Conservation (phyloP, 257 asterid species). For the Gardenia jasminoides region DNA sequence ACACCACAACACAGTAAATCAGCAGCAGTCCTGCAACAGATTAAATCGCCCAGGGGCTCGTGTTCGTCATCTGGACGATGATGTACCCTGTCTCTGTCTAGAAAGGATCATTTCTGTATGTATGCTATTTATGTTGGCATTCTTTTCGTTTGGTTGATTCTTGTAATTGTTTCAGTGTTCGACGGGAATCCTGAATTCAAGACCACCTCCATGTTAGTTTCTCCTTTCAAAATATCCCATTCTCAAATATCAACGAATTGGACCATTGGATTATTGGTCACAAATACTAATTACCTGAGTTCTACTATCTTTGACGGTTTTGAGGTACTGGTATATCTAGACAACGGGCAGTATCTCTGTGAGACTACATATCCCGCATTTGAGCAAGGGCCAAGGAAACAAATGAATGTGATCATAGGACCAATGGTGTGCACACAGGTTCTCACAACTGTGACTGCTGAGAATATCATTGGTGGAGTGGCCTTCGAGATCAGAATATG, state of each 20-base stretch:
- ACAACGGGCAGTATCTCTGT: not conserved
- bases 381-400: not conserved
- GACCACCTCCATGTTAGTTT: not conserved
- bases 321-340: not conserved
- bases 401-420: not conserved
- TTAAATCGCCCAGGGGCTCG: too few relatives aligned
- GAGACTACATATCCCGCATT: not conserved
- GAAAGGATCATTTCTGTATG: too few relatives aligned
- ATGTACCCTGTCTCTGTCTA: too few relatives aligned
- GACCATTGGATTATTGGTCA: not conserved
- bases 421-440: not conserved
- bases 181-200: not conserved
- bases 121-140: not conserved
- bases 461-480: not conserved
- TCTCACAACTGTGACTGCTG: not conserved
- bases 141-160: not conserved
- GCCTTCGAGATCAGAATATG: not conserved
- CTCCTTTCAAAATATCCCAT: not conserved
- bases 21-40: not conserved
- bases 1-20: not conserved
- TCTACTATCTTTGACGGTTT: not conserved
- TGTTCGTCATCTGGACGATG: too few relatives aligned
- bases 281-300: not conserved
- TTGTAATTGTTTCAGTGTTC: too few relatives aligned
- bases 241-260: not conserved